Percentiles rank a stretch among this genome's conserved stretches.
phyloP scores from a whole-genome alignment of 371 early-diverging fungal species.

The Mortierella sp. region DNA sequence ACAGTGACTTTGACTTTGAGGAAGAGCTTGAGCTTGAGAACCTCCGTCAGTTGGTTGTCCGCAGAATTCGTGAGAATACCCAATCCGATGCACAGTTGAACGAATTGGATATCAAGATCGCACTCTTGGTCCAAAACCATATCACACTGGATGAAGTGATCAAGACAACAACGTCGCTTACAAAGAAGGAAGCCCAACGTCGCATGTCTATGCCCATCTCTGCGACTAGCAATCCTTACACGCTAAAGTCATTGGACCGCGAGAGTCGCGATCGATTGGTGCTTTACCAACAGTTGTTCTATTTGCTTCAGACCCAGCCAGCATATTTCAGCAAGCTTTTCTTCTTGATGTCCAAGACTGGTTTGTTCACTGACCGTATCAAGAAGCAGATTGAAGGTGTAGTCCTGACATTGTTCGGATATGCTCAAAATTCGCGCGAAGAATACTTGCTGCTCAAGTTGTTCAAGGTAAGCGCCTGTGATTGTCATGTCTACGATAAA shows the following conservation, averaged over 20 bases:
- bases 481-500: no score
- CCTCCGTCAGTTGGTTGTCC: slow-evolving; percentile 87
- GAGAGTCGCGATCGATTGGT: slow-evolving; percentile 82
- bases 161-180: slow-evolving; percentile 68
- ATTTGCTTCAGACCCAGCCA: slow-evolving; percentile 97
- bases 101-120: slow-evolving; percentile 96
- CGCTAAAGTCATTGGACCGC: slow-evolving; percentile 84
- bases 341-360: slow-evolving; percentile 79
- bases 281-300: slow-evolving; percentile 93
- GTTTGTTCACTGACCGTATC: slow-evolving; percentile 65
- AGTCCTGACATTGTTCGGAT: slow-evolving; percentile 95
- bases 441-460: slow-evolving; percentile 97
- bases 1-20: slow-evolving; percentile 92
- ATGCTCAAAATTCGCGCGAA: slow-evolving; percentile 95
- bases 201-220: slow-evolving; percentile 62
- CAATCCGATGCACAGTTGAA: slow-evolving; percentile 85
- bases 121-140: slow-evolving; percentile 96
- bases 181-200: slow-evolving; percentile 66
- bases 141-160: slow-evolving; percentile 94
- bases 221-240: slow-evolving; percentile 56
- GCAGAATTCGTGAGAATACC: slow-evolving; percentile 92
- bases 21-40: slow-evolving; percentile 92
- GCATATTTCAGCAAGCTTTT: slow-evolving; percentile 89
- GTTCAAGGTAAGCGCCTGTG: slow-evolving; percentile 75
- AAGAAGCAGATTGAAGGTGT: slow-evolving; percentile 90